Evolutionary conservation across 2,329 filamentous ascomycete genomes (phyloP).

Genomic region (Fusarium sp.): DNA sequence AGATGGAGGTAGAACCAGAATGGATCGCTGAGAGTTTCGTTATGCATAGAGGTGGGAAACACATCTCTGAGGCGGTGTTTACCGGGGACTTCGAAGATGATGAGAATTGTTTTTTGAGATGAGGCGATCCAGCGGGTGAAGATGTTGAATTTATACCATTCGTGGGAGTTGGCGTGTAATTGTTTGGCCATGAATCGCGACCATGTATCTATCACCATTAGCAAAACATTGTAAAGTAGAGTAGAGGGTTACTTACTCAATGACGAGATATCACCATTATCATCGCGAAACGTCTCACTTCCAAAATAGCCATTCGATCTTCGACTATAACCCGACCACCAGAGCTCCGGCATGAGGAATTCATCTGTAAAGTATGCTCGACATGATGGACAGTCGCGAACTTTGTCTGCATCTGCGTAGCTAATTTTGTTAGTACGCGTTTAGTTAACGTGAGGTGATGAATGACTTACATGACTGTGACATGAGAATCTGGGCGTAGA

Average conservation of each 20-base stretch:
- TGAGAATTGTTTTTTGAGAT: constrained; percentile 17
- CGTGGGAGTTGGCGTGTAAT: background rate
- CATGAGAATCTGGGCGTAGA: constrained; percentile 13
- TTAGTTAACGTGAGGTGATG: rapidly evolving
- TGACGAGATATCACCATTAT: background rate
- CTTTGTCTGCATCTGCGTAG: constrained; percentile 47
- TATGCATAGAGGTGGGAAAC: background rate
- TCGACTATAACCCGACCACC: constrained; percentile 52
- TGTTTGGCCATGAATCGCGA: constrained; percentile 32
- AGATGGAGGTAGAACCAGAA: constrained; percentile 29
- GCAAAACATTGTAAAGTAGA: rapidly evolving
- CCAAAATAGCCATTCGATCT: constrained; percentile 57
- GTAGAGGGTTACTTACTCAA: background rate
- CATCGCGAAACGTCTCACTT: constrained; percentile 48
- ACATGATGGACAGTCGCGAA: constrained; percentile 48
- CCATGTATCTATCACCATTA: constrained; percentile 20
- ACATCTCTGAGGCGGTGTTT: background rate
- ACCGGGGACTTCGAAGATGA: constrained; percentile 18
- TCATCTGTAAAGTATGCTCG: constrained; percentile 36
- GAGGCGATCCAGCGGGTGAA: constrained; percentile 25
- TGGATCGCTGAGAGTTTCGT: constrained; percentile 9
- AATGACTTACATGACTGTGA: constrained; percentile 10
- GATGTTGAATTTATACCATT: constrained; percentile 36
- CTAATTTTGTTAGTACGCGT: constrained; percentile 11
- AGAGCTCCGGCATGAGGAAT: constrained; percentile 41